Conservation (phyloP, 257 asterid genomes). For the Marsdenia floribunda region DNA sequence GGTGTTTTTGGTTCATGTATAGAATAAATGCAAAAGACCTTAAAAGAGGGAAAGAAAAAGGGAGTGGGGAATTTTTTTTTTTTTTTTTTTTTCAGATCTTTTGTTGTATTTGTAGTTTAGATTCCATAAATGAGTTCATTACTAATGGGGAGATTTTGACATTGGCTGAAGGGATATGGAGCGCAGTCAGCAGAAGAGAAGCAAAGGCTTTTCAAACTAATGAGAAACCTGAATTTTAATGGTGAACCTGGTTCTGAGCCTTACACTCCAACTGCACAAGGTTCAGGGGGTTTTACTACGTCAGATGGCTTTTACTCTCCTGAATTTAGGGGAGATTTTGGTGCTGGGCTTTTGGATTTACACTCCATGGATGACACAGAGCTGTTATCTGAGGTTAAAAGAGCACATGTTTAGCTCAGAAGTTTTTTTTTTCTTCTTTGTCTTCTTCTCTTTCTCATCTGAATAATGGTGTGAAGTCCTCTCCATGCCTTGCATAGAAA, state of each 20-base stretch:
- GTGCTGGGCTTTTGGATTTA: conserved; percentile 93
- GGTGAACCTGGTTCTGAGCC: conserved; percentile 87
- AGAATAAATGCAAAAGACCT: background rate
- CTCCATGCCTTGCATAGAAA: background rate
- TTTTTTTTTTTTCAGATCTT: background rate
- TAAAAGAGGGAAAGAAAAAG: background rate
- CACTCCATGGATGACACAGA: conserved; percentile 99
- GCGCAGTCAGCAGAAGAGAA: conserved; percentile 98
- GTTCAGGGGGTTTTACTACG: conserved; percentile 57
- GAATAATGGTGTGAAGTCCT: background rate
- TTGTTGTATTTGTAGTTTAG: background rate
- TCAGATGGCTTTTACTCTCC: conserved; percentile 71
- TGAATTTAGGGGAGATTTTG: conserved; percentile 88
- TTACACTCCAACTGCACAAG: conserved; percentile 67
- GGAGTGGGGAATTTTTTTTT: too few relatives aligned
- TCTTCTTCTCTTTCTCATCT: background rate
- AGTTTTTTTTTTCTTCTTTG: background rate
- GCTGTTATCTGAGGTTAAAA: conserved; percentile 87
- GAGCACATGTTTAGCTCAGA: conserved; percentile 6
- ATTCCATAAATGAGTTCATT: background rate
- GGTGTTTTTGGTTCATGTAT: background rate
- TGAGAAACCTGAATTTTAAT: conserved; percentile 89
- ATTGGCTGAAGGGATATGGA: conserved; percentile 35
- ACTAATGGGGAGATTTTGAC: conserved; percentile 5
- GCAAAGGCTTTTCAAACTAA: conserved; percentile 86